Evolutionary conservation across 345 rosid species (phyloP).

Genomic region (Citrus sinensis): DVS_A1.0 CM039163.1:1118001-1118500

Average conservation of each 20-base stretch:
- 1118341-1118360: conserved; percentile 69
- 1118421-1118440: conserved; percentile 64
- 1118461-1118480: conserved; percentile 37
- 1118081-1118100: conserved; percentile 19
- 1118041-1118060: conserved; percentile 38
- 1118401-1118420: conserved; percentile 57
- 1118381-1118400: conserved; percentile 60
- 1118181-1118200: conserved; percentile 32
- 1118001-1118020: conserved; percentile 38
- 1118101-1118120: conserved; percentile 31
- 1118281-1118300: conserved; percentile 36
- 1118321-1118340: conserved; percentile 52
- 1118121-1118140: conserved; percentile 40
- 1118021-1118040: conserved; percentile 36
- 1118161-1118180: conserved; percentile 33
- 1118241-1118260: conserved; percentile 28
- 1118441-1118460: conserved; percentile 30
- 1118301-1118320: conserved; percentile 26
- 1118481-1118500: conserved; percentile 35
- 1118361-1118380: conserved; percentile 55
- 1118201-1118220: conserved; percentile 29
- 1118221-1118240: conserved; percentile 25
- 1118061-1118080: conserved; percentile 23
- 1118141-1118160: conserved; percentile 34
- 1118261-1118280: conserved; percentile 28